phyloP scores from a whole-genome alignment of 2,329 filamentous ascomycete genomes.

The Beauveria caledonica region DNA sequence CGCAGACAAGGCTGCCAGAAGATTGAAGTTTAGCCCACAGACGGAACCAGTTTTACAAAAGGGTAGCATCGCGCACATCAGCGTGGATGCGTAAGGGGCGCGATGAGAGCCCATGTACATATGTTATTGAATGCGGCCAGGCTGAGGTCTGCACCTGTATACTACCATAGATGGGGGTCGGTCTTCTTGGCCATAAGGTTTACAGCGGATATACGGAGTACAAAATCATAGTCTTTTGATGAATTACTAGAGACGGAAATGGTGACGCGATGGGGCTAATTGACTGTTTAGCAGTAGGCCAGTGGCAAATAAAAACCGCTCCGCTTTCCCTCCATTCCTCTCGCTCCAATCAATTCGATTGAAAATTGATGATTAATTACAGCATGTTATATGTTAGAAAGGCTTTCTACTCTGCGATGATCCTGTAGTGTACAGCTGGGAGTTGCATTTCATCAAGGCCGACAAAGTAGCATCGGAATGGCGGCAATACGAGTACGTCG shows the following conservation, averaged over 20 bases:
- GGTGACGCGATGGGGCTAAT: background rate
- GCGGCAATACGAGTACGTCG: constrained; percentile 6
- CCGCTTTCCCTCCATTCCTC: too few relatives aligned
- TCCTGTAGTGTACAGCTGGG: too few relatives aligned
- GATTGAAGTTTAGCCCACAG: background rate
- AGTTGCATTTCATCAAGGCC: too few relatives aligned
- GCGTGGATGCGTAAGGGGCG: background rate
- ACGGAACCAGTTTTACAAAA: background rate
- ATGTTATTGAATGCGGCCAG: background rate
- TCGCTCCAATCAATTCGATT: too few relatives aligned
- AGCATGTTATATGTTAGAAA: too few relatives aligned
- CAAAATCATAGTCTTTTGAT: background rate
- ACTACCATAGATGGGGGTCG: background rate
- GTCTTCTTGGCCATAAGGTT: background rate
- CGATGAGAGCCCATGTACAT: background rate
- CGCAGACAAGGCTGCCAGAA: background rate
- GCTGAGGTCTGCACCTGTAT: background rate
- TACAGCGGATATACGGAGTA: background rate
- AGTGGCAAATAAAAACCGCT: too few relatives aligned
- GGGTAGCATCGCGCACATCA: background rate
- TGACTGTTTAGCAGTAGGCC: background rate
- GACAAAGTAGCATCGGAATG: too few relatives aligned
- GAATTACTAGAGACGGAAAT: background rate
- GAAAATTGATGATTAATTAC: too few relatives aligned
- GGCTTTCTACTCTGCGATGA: too few relatives aligned